phyloP scores from a whole-genome alignment of 2,329 filamentous ascomycete genomes.

The Pseudocercospora eumusae region DNA sequence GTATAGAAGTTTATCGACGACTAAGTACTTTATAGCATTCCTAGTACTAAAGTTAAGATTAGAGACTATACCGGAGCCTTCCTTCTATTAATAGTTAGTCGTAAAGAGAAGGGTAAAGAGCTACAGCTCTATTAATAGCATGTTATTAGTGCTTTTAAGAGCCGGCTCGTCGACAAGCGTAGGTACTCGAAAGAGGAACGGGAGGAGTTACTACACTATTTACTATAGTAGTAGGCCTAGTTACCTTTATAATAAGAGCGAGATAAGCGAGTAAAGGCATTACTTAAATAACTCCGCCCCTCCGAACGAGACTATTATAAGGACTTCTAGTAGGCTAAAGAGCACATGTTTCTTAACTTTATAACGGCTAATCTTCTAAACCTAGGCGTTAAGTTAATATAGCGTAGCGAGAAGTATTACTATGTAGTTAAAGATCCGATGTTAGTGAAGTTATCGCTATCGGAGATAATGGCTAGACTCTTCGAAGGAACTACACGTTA shows the following conservation, averaged over 20 bases:
- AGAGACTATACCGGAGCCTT: conserved; percentile 25
- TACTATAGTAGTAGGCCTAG: not conserved
- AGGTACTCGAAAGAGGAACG: not conserved
- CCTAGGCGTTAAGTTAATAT: too few relatives aligned
- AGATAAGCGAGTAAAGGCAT: too few relatives aligned
- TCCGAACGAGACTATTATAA: too few relatives aligned
- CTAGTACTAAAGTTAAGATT: conserved; percentile 13
- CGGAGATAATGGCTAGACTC: conserved; percentile 16
- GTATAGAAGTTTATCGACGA: conserved; percentile 10
- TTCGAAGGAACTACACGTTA: too few relatives aligned
- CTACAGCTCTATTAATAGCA: conserved; percentile 3
- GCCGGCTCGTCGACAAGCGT: too few relatives aligned
- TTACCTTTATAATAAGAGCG: too few relatives aligned
- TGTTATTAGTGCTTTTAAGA: not conserved
- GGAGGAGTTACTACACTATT: conserved; percentile 6
- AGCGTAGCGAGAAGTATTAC: not conserved
- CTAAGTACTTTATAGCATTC: too few relatives aligned
- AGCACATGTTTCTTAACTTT: not conserved
- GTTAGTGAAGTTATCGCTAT: conserved; percentile 16
- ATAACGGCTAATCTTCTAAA: not conserved
- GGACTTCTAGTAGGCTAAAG: not conserved
- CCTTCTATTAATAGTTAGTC: too few relatives aligned
- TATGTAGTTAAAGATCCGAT: conserved; percentile 1
- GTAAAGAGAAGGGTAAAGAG: not conserved
- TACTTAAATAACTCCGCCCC: too few relatives aligned